A percentile compares a stretch with the other conserved stretches of the same genome.
Conservation (phyloP, 2,329 filamentous ascomycete genomes). For the Claviceps sorghi region DNA sequence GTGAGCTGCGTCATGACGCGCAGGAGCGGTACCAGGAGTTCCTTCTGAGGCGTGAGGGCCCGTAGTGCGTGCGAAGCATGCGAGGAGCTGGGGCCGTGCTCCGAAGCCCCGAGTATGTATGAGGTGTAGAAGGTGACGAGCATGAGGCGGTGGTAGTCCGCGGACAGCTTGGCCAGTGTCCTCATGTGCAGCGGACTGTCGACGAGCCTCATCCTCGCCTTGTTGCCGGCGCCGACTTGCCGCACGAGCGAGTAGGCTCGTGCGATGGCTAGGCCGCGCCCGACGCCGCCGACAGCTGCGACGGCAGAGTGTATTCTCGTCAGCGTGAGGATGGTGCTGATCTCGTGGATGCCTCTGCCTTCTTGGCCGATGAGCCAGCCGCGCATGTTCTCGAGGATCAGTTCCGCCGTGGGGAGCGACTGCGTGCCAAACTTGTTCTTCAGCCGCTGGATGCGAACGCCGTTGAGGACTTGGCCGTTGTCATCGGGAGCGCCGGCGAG, state of each 20-base stretch:
- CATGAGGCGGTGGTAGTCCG: conserved; percentile 41
- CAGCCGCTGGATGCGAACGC: conserved; percentile 51
- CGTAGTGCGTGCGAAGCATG: conserved; percentile 10
- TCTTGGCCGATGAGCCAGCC: conserved; percentile 52
- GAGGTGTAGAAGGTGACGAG: conserved; percentile 39
- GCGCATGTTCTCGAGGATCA: conserved; percentile 48
- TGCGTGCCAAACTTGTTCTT: conserved; percentile 62
- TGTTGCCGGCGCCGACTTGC: conserved; percentile 30
- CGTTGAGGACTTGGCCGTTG: conserved; percentile 40
- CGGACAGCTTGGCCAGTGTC: conserved; percentile 40
- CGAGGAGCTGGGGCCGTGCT: conserved; percentile 21
- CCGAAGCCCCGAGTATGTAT: conserved; percentile 38
- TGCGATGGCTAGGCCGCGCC: conserved; percentile 41
- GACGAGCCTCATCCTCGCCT: conserved; percentile 30
- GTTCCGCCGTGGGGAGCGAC: conserved; percentile 56
- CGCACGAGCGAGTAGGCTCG: conserved; percentile 44
- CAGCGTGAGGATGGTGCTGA: conserved; percentile 53
- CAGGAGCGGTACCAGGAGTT: conserved; percentile 29
- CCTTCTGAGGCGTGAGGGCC: conserved; percentile 19
- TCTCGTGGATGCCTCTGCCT: conserved; percentile 52
- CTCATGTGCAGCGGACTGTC: conserved; percentile 42
- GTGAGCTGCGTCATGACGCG: conserved; percentile 44
- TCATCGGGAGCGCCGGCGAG: conserved; percentile 12
- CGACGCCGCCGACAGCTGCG: conserved; percentile 35
- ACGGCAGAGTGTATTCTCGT: conserved; percentile 45